Evolutionary conservation across 2,329 filamentous ascomycete species (phyloP), one percentile per base, ranked within the genome.

Genomic region (Hypoxylon sp.): DNA sequence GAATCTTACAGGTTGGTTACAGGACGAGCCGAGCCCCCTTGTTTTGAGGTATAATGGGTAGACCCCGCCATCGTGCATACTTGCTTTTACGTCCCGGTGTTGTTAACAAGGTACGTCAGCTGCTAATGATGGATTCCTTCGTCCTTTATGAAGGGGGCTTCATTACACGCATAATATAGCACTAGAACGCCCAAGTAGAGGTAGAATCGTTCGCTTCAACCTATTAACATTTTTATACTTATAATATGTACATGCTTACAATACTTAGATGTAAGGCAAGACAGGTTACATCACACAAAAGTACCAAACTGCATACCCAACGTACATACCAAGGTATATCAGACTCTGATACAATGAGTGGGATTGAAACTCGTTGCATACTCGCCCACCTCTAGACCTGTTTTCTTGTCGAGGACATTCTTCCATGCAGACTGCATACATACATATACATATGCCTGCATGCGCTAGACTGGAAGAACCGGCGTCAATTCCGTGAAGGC

Each of bases 11-110:
- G 58, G 59, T 63, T 65, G 55, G 64, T 65, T 65, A 67, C 67
- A 63, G 61, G 41, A 60, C 50, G 21, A 60, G 57, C 55, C 64
- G 53, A 55, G 43, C 49, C 61, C 68, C 67, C 59, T 65, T 56
- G 57, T 19, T 69, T 57, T 67, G 55, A 67, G 58, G 67, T 65
- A 70, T 65, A 69, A 63, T 63, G 30, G 36, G 49, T 51, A 57
- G 55, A 67, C 68, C 68, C 67, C 67, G 67, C 67, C 61, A 65
- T 65, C 50, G 36, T 63, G 68, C 68, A 68, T 68, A 67, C 45
- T 52, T 60, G 48, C 41, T 57, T 63, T 56, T 56, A 38, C 51
- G 51, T 49, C 32, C 34, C 56, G 34, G 36, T 46, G 46, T 28
- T 52, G 38, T 53, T 59, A 53, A 2, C 28, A 30, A 30, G 13